A percentile compares a stretch with the other conserved stretches of the same genome.
Conservation (phyloP, 768 basidiomycete species). For the Gyrodon lividus region DNA sequence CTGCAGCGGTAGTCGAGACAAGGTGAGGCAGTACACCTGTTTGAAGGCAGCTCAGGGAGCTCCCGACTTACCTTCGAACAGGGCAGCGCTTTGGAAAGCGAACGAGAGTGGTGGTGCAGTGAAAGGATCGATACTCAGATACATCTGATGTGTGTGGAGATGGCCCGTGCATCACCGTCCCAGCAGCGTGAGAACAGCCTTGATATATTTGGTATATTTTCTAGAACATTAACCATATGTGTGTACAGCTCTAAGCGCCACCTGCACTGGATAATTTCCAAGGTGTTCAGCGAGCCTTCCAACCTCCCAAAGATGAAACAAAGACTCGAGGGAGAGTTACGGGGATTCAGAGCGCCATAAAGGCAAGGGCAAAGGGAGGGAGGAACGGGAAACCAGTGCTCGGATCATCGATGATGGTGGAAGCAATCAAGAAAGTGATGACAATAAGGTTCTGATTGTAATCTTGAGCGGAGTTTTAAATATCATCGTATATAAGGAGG, state of each 20-base stretch:
- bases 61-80: neutral
- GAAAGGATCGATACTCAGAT: no score
- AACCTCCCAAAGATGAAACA: neutral
- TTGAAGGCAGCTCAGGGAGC: neutral
- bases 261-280: neutral
- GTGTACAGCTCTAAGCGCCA: neutral
- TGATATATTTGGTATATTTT: conserved; percentile 16
- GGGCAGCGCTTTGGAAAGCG: neutral
- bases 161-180: neutral
- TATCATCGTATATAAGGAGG: conserved; percentile 27
- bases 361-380: neutral
- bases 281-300: neutral
- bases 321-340: neutral
- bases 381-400: neutral
- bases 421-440: conserved; percentile 21
- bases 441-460: conserved; percentile 11
- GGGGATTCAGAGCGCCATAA: neutral
- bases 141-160: conserved; percentile 3
- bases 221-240: conserved; percentile 25
- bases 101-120: neutral
- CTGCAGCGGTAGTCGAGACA: no score
- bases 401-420: conserved; percentile 27
- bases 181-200: conserved; percentile 11
- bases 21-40: neutral
- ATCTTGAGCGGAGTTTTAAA: conserved; percentile 33